phyloP scores from a whole-genome alignment of 2,329 filamentous ascomycete species.

The Thelonectria blattea region DNA sequence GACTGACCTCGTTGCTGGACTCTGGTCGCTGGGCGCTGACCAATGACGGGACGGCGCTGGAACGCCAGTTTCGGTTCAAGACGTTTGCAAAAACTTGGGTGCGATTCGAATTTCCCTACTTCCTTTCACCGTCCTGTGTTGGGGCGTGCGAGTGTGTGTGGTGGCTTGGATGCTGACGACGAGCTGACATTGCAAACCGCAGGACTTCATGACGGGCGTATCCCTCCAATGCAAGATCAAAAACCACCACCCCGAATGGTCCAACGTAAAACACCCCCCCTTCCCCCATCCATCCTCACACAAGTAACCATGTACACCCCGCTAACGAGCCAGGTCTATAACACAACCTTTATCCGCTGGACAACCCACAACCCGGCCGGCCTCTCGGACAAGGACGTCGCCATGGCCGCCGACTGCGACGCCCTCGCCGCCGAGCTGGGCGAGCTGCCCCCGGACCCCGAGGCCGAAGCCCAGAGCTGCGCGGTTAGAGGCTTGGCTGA shows the following conservation, averaged over 20 bases:
- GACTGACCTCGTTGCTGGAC: slow-evolving; percentile 49
- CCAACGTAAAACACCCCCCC: slow-evolving; percentile 59
- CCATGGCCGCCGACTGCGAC: slow-evolving; percentile 69
- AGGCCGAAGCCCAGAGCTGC: slow-evolving; percentile 37
- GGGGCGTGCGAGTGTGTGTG: not conserved
- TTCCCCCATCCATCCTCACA: not conserved
- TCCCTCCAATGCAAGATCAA: slow-evolving; percentile 70
- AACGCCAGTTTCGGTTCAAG: slow-evolving; percentile 68
- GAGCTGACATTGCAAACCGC: not conserved
- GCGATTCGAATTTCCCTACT: slow-evolving; percentile 33
- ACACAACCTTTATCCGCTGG: slow-evolving; percentile 73
- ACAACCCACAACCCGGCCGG: slow-evolving; percentile 73
- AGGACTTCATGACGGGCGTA: slow-evolving; percentile 79
- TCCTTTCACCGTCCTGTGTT: not conserved
- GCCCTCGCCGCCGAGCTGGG: slow-evolving; percentile 61
- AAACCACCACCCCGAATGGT: slow-evolving; percentile 80
- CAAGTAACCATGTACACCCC: not conserved
- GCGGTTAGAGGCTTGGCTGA: slow-evolving; percentile 53
- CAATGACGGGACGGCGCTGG: slow-evolving; percentile 58
- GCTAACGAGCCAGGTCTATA: slow-evolving; percentile 63
- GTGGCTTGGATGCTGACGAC: slow-evolving; percentile 1
- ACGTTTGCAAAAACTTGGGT: slow-evolving; percentile 72
- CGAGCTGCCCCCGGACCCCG: slow-evolving; percentile 51
- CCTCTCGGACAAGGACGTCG: slow-evolving; percentile 67
- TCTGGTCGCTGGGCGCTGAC: slow-evolving; percentile 58